phyloP scores from a whole-genome alignment of 331 rosid species.

The Ulmus americana region DNA sequence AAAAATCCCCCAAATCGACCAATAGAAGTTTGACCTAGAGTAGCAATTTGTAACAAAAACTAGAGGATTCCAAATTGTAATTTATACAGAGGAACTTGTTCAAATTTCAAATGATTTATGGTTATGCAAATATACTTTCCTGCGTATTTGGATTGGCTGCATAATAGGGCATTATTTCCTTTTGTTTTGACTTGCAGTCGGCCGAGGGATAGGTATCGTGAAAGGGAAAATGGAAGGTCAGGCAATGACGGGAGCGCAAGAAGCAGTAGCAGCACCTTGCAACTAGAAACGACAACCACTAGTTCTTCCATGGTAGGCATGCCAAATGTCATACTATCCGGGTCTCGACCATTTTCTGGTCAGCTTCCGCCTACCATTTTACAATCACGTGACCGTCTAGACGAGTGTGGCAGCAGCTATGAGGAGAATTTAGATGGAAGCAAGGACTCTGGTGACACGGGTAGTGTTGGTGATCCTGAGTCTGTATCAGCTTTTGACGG shows the following conservation, averaged over 20 bases:
- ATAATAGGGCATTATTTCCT: background rate
- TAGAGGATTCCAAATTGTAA: no score
- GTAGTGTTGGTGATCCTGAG: slow-evolving; percentile 86
- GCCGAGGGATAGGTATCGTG: slow-evolving; percentile 84
- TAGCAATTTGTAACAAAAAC: no score
- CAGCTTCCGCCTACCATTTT: slow-evolving; percentile 66
- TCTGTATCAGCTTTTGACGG: slow-evolving; percentile 66
- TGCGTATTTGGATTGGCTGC: background rate
- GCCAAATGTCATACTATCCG: slow-evolving; percentile 68
- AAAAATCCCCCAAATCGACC: no score
- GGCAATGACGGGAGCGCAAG: slow-evolving; percentile 65
- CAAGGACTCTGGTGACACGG: slow-evolving; percentile 78
- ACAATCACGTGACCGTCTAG: slow-evolving; percentile 78
- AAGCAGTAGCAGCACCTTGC: slow-evolving; percentile 46
- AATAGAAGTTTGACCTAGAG: no score
- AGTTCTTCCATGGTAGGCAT: slow-evolving; percentile 42
- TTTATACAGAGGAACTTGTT: background rate
- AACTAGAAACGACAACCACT: slow-evolving; percentile 47
- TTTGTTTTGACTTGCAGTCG: slow-evolving; percentile 44
- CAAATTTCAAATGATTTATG: background rate
- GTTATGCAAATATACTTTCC: background rate
- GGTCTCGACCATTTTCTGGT: slow-evolving; percentile 61
- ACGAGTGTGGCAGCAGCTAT: slow-evolving; percentile 60
- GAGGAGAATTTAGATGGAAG: slow-evolving; percentile 91
- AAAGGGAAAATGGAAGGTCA: slow-evolving; percentile 81